Conservation (phyloP, 805 yeast genomes). For the Nakazawaea anatomiae region DNA sequence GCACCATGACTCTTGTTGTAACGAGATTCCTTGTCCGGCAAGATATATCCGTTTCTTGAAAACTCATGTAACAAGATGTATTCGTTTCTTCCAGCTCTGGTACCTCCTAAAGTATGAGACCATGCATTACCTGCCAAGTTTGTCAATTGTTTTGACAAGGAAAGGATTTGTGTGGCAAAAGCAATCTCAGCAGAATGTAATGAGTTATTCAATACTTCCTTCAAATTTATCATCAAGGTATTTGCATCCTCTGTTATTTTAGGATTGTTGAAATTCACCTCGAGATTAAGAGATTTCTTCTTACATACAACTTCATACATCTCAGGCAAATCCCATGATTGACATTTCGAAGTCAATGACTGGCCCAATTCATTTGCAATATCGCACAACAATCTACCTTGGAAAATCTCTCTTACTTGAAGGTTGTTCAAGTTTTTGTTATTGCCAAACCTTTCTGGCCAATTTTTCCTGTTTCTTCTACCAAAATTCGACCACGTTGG, state of each 20-base stretch:
- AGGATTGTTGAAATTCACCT: constrained; percentile 66
- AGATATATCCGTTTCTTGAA: constrained; percentile 67
- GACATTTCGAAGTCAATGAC: constrained; percentile 85
- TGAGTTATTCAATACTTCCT: constrained; percentile 63
- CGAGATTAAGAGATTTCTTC: constrained; percentile 54
- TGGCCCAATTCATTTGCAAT: constrained; percentile 93
- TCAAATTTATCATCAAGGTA: constrained; percentile 61
- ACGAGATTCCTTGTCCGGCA: constrained; percentile 70
- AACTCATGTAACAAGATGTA: constrained; percentile 90
- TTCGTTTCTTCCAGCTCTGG: constrained; percentile 94
- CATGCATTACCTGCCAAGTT: constrained; percentile 95
- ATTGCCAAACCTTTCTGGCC: constrained; percentile 71
- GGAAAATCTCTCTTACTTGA: constrained; percentile 60
- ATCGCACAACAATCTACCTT: constrained; percentile 89
- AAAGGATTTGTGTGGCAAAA: constrained; percentile 75
- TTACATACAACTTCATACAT: constrained; percentile 81
- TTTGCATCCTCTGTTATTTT: constrained; percentile 62
- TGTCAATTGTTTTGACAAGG: constrained; percentile 86
- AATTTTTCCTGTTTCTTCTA: constrained; percentile 64
- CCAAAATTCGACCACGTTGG: constrained; percentile 79
- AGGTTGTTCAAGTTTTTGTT: constrained; percentile 45
- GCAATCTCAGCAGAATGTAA: constrained; percentile 73
- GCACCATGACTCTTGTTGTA: constrained; percentile 7
- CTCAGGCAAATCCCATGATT: constrained; percentile 89
- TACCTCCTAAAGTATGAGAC: constrained; percentile 91